phyloP scores from a whole-genome alignment of 345 rosid genomes.

The Physaria fendleri region DNA sequence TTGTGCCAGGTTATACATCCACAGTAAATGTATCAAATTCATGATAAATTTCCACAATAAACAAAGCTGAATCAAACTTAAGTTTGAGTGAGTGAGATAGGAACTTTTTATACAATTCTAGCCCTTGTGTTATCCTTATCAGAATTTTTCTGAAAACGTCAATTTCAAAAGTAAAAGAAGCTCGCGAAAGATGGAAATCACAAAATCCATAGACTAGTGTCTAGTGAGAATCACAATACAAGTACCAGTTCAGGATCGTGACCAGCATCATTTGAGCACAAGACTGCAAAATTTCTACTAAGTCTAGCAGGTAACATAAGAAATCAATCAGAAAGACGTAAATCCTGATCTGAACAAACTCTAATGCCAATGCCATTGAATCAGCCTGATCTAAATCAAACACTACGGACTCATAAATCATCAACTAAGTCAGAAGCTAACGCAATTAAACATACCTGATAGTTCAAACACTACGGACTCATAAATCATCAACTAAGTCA shows the following conservation, averaged over 20 bases:
- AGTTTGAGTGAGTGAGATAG: background rate
- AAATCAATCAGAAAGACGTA: background rate
- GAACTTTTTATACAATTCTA: background rate
- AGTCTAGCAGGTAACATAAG: background rate
- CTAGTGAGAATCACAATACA: no score
- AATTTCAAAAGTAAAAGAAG: background rate
- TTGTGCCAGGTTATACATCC: background rate
- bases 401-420: background rate
- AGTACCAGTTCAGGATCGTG: background rate
- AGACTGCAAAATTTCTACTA: background rate
- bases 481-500: background rate
- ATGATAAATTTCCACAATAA: background rate
- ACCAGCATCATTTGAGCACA: background rate
- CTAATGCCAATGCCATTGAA: background rate
- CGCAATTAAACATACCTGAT: slow-evolving; percentile 44
- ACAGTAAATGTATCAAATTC: background rate
- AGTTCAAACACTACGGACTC: slow-evolving; percentile 18
- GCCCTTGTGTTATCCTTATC: background rate
- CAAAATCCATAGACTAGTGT: background rate
- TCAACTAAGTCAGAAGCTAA: background rate
- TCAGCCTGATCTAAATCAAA: background rate
- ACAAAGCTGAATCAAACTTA: background rate
- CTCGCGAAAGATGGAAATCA: no score
- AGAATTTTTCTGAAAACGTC: background rate
- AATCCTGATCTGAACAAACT: no score